A percentile compares a stretch with the other conserved stretches of the same genome.
Evolutionary conservation across 1,139 yeast species (phyloP).

Genomic region (Hyphopichia wangnamkhiaoensis): DNA sequence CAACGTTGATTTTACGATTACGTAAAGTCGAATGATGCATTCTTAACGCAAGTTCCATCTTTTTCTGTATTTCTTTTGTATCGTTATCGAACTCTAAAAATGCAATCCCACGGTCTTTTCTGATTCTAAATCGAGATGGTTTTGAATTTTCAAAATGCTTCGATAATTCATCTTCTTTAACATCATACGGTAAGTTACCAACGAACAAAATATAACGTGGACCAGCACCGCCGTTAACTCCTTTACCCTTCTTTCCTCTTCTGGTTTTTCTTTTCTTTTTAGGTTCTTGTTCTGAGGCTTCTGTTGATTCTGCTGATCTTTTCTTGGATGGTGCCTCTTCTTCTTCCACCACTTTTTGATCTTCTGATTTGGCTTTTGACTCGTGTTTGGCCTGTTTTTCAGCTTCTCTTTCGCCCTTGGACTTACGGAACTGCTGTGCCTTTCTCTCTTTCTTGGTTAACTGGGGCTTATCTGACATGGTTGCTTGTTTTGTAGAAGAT

Average conservation of each 20-base stretch:
- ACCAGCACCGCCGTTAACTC: slow-evolving; percentile 49
- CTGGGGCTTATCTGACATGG: background rate
- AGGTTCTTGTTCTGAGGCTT: slow-evolving; percentile 27
- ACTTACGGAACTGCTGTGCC: slow-evolving; percentile 67
- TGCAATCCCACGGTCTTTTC: slow-evolving; percentile 89
- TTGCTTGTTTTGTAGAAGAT: too few species aligned
- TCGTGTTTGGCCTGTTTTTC: slow-evolving; percentile 21
- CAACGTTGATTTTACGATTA: slow-evolving; percentile 84
- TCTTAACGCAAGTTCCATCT: slow-evolving; percentile 79
- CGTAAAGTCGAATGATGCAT: slow-evolving; percentile 75
- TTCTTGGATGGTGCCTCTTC: slow-evolving; percentile 13
- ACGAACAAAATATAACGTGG: slow-evolving; percentile 83
- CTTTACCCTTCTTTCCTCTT: slow-evolving; percentile 72
- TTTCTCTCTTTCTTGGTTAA: slow-evolving; percentile 78
- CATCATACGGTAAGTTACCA: slow-evolving; percentile 85
- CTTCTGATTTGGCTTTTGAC: slow-evolving; percentile 20
- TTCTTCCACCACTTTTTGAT: slow-evolving; percentile 16
- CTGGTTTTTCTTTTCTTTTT: slow-evolving; percentile 74
- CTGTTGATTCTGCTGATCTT: slow-evolving; percentile 17
- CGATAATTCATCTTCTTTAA: slow-evolving; percentile 59
- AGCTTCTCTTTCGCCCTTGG: too few species aligned
- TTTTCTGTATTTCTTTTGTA: slow-evolving; percentile 63
- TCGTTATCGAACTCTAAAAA: slow-evolving; percentile 80
- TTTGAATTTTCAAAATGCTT: slow-evolving; percentile 74
- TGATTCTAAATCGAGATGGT: slow-evolving; percentile 75